A percentile compares a stretch with the other conserved stretches of the same genome.
These are phyloP conservation scores for Rubroboletus satanas DNA, from an alignment of 768 basidiomycete genomes.

Conservation along the genomic window DNA sequence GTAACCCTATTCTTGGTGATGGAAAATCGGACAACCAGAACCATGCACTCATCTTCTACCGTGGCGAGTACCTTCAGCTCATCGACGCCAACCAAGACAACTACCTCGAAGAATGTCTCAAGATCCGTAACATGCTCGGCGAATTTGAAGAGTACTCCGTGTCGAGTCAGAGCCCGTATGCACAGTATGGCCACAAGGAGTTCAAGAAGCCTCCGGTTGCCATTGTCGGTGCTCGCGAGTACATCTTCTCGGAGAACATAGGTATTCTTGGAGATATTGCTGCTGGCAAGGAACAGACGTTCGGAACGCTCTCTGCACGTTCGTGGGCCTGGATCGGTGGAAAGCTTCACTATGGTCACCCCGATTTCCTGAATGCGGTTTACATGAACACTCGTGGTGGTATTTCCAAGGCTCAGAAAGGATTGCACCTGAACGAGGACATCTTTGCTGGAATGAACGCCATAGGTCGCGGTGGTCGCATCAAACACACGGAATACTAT, in stretches of 20 bases:
- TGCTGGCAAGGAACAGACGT: slow-evolving; percentile 99
- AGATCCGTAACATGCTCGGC: slow-evolving; percentile 96
- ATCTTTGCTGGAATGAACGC: slow-evolving; percentile 99
- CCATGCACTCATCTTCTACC: slow-evolving; percentile 98
- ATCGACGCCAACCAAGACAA: slow-evolving; percentile 99
- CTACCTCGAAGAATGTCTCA: slow-evolving; percentile 98
- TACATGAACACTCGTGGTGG: slow-evolving; percentile 99
- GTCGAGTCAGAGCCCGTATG: slow-evolving; percentile 87
- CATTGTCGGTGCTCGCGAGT: slow-evolving; percentile 98
- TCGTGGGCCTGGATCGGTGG: slow-evolving; percentile 97
- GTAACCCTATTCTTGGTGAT: slow-evolving; percentile 98
- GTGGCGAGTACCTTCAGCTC: slow-evolving; percentile 97
- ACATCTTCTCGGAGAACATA: slow-evolving; percentile 99
- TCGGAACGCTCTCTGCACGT: slow-evolving; percentile 95
- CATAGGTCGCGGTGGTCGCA: slow-evolving; percentile 91
- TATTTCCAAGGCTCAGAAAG: slow-evolving; percentile 98
- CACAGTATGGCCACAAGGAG: slow-evolving; percentile 84
- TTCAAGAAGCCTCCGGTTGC: slow-evolving; percentile 88
- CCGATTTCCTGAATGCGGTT: slow-evolving; percentile 95
- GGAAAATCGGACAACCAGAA: slow-evolving; percentile 99
- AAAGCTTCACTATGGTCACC: slow-evolving; percentile 98
- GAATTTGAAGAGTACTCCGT: slow-evolving; percentile 94
- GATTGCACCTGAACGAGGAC: slow-evolving; percentile 98
- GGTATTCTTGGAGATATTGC: slow-evolving; percentile 98
- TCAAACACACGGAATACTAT: slow-evolving; percentile 99